Conservation (phyloP, 2,329 filamentous ascomycete species). For the Monosporascus sp. region DNA sequence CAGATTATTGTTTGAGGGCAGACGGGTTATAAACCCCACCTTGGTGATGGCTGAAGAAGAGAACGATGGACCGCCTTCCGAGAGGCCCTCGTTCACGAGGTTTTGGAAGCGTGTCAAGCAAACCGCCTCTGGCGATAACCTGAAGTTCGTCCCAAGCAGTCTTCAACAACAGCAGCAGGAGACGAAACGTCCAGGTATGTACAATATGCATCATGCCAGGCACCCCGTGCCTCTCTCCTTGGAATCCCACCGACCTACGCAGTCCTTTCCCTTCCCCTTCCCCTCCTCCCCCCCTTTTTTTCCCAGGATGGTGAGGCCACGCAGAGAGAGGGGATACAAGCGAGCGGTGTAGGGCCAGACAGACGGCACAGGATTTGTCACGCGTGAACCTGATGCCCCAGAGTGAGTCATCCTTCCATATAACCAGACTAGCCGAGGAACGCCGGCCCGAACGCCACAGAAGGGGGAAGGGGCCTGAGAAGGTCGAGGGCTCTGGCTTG, state of each 20-base stretch:
- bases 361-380: not conserved
- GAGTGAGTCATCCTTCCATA: not conserved
- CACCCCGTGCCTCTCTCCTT: not conserved
- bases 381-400: not conserved
- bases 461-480: not conserved
- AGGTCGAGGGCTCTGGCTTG: not conserved
- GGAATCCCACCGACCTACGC: not conserved
- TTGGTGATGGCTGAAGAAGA: constrained; percentile 3
- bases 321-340: not conserved
- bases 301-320: not conserved
- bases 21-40: not conserved
- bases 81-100: constrained; percentile 40
- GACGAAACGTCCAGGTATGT: constrained; percentile 16
- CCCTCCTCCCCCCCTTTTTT: too few species aligned
- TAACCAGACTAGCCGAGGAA: not conserved
- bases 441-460: not conserved
- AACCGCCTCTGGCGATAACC: constrained; percentile 24
- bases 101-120: constrained; percentile 43
- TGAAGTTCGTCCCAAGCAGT: constrained; percentile 31
- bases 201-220: not conserved
- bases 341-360: not conserved
- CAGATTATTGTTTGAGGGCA: constrained; percentile 4
- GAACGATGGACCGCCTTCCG: constrained; percentile 6
- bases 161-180: constrained; percentile 10
- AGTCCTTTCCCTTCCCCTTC: not conserved